phyloP scores from a whole-genome alignment of 495 filamentous ascomycete genomes.

The Podospora appendiculata region DNA sequence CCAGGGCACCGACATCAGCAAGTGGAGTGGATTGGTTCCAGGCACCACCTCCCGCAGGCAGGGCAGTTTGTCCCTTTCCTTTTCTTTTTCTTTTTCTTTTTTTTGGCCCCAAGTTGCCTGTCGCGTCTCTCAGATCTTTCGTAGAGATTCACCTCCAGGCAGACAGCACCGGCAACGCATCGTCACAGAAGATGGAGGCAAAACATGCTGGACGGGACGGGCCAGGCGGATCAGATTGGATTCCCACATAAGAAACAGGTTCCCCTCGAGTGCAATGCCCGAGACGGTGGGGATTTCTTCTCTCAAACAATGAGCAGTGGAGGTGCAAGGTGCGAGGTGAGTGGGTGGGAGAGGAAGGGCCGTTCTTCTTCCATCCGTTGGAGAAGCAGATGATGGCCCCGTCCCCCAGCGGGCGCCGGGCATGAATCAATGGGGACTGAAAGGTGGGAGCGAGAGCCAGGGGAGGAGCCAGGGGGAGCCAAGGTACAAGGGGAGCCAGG shows the following conservation, averaged over 20 bases:
- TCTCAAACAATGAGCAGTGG: slow-evolving; percentile 9
- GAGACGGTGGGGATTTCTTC: background rate
- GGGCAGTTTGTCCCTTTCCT: too few species aligned
- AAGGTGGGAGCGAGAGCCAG: too few species aligned
- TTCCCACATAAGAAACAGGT: slow-evolving; percentile 5
- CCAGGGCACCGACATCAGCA: too few species aligned
- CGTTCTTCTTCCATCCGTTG: slow-evolving; percentile 13
- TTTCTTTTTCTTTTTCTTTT: too few species aligned
- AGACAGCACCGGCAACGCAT: too few species aligned
- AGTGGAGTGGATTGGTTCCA: too few species aligned
- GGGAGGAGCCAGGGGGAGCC: slow-evolving; percentile 11
- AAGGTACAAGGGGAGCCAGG: too few species aligned
- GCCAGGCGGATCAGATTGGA: slow-evolving; percentile 6
- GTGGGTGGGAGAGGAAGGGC: slow-evolving; percentile 12
- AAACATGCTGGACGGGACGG: background rate
- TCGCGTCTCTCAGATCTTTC: too few species aligned
- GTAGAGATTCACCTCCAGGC: too few species aligned
- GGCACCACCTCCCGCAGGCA: too few species aligned
- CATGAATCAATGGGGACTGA: slow-evolving; percentile 24
- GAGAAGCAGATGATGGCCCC: slow-evolving; percentile 3
- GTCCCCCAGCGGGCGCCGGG: too few species aligned
- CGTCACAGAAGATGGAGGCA: background rate
- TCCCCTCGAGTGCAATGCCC: background rate
- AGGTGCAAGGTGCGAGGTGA: background rate
- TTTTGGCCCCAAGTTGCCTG: too few species aligned